Base-by-base conservation (phyloP, 2,329 filamentous ascomycete species). In the Nigrograna mackinnonii region DNA sequence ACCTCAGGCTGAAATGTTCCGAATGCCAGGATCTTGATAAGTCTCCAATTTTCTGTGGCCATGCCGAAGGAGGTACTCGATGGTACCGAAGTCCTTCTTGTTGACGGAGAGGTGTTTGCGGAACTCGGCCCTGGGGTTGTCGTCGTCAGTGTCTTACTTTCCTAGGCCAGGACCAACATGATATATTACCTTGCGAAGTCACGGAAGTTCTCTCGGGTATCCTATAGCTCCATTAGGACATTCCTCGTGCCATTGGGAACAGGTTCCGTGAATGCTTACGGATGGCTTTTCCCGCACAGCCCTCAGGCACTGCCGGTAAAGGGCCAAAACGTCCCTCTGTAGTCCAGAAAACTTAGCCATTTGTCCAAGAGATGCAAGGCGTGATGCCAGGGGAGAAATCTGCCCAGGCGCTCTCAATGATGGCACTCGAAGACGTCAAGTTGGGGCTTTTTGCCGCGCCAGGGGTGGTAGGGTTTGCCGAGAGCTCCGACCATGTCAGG, bases 231-330 rank as follows among this genome's bases (percentile, higher is more conserved):
- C 75, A 17, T 36, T 20, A 36, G 19, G 18, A 11, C 11, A 7
- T 33, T 45, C 5, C 33, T 22, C 14, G 21, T 31, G 7, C 19
- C n/a, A 30, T 7, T 19, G 17, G 26, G 9, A 5, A 6, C 32
- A 30, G 16, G 35, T 4, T 22, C 18, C 20, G 17, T 22, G 21
- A 18, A 18, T 26, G 60, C 78, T 58, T 67, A 92, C 89, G 57
- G 72, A 65, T 37, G 91, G 90, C 68, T 99, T 97, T 60, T 84
- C 85, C 46, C 86, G 82, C 45, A 86, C 84, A 60, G 88, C 89
- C 46, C 91, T 83, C 19, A 99, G 75, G 60, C 92, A 97, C 63
- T 84, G 82, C 44, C 92, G 84, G 67, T 97, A 99, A 12, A 99
- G 80, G 22, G 84, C 78, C 38, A 97, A 70, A 3, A 96, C 92